These are phyloP conservation scores for Juncus effusus DNA, from an alignment of 176 grass and related monocot genomes.

Conservation along the genomic window DNA sequence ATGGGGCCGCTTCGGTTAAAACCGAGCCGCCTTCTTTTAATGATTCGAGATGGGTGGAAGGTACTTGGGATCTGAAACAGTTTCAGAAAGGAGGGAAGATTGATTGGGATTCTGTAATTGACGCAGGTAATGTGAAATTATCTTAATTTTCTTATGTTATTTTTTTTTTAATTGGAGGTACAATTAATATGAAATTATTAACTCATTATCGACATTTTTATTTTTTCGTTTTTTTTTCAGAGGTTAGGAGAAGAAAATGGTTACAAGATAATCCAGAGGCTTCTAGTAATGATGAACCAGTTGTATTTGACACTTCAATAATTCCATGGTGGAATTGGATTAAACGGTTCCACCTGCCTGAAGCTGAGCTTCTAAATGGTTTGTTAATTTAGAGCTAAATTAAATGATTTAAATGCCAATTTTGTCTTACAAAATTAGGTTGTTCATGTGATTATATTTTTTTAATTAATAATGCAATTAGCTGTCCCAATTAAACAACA, in stretches of 20 bases:
- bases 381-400: constrained; percentile 19
- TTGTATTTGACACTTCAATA: constrained; percentile 76
- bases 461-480: no score
- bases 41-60: constrained; percentile 36
- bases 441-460: no score
- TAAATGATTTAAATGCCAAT: not conserved
- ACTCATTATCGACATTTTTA: not conserved
- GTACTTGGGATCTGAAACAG: constrained; percentile 52
- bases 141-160: not conserved
- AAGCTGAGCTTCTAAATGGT: constrained; percentile 96
- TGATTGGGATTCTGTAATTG: constrained; percentile 46
- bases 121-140: constrained; percentile 29
- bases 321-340: constrained; percentile 96
- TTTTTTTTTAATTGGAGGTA: not conserved
- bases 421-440: not conserved
- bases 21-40: constrained; percentile 19
- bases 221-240: constrained; percentile 43
- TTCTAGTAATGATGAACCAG: constrained; percentile 40
- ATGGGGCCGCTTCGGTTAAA: constrained; percentile 32
- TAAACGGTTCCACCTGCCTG: constrained; percentile 86
- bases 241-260: constrained; percentile 95
- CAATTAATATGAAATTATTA: no score
- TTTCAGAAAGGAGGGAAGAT: constrained; percentile 38
- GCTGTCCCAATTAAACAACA: no score
- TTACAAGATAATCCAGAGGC: constrained; percentile 87